Base-by-base conservation (phyloP, 2,329 filamentous ascomycete species). In the Apiospora phragmitis region DNA sequence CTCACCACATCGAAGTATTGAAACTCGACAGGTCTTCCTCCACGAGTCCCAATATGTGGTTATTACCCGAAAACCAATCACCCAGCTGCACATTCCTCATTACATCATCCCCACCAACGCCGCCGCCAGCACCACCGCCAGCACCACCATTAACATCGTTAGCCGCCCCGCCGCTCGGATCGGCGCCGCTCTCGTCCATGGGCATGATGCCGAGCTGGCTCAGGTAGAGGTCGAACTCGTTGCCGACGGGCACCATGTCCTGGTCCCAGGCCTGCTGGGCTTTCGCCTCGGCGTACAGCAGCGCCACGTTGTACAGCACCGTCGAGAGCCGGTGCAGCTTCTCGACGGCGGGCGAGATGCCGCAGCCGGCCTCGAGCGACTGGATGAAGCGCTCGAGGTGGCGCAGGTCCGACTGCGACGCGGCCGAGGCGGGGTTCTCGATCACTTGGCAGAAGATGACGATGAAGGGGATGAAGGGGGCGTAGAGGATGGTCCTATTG, bases 301-400 rank as follows among this genome's bases (percentile, higher is more conserved):
- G 83, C 0, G 89, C 89, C 9, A 91, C 86, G 45, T 83, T 88
- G 73, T 87, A 85, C 67, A 91, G 84, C 2, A 90, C 85, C 65
- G 88, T 84, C 72, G 88, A 91, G 18, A 91, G 82, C 35, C 85
- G 87, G 72, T 88, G 85, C 21, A 90, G 80, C 73, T 88, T 88
- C 35, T 84, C 82, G 8, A 88, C 85, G 0, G 86, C 86, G 69
- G 88, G 76, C 1, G 81, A 83, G 38, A 67, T 67, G 5, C 85
- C 81, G 42, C 83, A 83, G 5, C 85, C 84, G 0, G 84, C 82
- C 70, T 86, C 84, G 1, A 90, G 83, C 16, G 86, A 89, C 6
- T 79, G 76, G 65, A 86, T 82, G 24, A 91, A 86, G 2, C 82
- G 83, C n/a, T 81, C 76, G 1, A 90, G 82, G 32, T 87, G 86